Evolutionary conservation across 257 asterid species (phyloP).

Genomic region (Eucommia ulmoides): DNA sequence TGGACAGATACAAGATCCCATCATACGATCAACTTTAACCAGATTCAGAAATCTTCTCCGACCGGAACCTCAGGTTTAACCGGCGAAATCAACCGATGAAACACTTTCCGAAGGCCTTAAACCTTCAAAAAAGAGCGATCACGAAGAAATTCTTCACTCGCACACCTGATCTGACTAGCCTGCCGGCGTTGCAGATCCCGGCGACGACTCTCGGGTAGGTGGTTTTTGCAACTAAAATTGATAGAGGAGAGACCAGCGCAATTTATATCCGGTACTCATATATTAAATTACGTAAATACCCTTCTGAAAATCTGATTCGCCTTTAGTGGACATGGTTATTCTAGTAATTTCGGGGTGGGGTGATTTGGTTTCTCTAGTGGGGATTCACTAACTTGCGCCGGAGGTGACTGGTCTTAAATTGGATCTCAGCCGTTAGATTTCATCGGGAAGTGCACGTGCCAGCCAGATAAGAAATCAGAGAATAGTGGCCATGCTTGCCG

Average conservation of each 20-base stretch:
- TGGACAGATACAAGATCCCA: constrained; percentile 92
- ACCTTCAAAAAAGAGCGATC: background rate
- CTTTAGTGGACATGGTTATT: background rate
- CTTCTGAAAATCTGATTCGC: background rate
- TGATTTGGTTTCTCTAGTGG: no score
- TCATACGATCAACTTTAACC: constrained; percentile 55
- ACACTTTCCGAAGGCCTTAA: no score
- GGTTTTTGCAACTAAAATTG: constrained; percentile 38
- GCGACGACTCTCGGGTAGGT: constrained; percentile 13
- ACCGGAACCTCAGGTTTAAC: background rate
- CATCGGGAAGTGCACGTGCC: no score
- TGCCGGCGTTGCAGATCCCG: constrained; percentile 14
- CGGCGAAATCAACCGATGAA: constrained; percentile 8
- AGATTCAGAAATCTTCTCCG: constrained; percentile 32
- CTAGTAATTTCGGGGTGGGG: background rate
- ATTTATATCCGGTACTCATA: background rate
- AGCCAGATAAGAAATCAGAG: no score
- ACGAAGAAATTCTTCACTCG: background rate
- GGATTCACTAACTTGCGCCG: background rate
- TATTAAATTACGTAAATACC: background rate
- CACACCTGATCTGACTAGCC: background rate
- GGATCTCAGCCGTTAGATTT: background rate
- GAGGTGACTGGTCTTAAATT: background rate
- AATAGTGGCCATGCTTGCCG: background rate
- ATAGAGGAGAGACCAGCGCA: constrained; percentile 12